Evolutionary conservation across 768 basidiomycete genomes (phyloP).

Genomic region (Rickenella mellea): DNA sequence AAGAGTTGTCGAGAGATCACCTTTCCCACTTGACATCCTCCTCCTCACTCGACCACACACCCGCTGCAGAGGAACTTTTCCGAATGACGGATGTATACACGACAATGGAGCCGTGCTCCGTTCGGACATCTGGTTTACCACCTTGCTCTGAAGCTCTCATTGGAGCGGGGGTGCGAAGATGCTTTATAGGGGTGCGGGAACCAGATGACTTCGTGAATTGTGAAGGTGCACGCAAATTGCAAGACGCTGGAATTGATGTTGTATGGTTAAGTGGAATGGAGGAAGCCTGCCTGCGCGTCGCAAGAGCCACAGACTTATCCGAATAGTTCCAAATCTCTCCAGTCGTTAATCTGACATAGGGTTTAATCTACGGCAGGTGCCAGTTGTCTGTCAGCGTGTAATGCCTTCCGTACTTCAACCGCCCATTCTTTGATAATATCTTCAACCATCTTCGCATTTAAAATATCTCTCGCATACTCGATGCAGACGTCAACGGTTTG

Average conservation of each 20-base stretch:
- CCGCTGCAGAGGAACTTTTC: slow-evolving; percentile 40
- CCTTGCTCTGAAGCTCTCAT: slow-evolving; percentile 85
- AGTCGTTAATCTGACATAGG: not conserved
- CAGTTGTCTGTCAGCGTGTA: too few species aligned
- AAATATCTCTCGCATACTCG: slow-evolving; percentile 11
- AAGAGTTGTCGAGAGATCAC: slow-evolving; percentile 30
- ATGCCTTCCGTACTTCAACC: slow-evolving; percentile 8
- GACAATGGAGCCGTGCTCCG: slow-evolving; percentile 93
- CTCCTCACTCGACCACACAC: slow-evolving; percentile 8
- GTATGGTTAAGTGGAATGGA: slow-evolving; percentile 70
- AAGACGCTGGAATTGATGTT: slow-evolving; percentile 63
- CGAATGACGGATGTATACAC: slow-evolving; percentile 73
- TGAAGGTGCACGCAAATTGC: slow-evolving; percentile 71
- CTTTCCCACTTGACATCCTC: slow-evolving; percentile 18
- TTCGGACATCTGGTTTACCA: slow-evolving; percentile 76
- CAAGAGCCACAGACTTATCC: slow-evolving; percentile 39
- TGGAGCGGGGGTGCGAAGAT: slow-evolving; percentile 55
- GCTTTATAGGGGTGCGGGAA: slow-evolving; percentile 84
- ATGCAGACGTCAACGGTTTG: slow-evolving; percentile 12
- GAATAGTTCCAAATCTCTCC: not conserved
- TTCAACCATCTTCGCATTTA: slow-evolving; percentile 10
- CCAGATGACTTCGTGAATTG: slow-evolving; percentile 93
- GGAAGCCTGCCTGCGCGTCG: slow-evolving; percentile 70
- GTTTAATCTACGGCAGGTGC: not conserved
- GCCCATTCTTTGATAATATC: slow-evolving; percentile 15